Conservation (phyloP, 371 early-diverging fungal species). For the Syncephalis plumigaleata region DNA sequence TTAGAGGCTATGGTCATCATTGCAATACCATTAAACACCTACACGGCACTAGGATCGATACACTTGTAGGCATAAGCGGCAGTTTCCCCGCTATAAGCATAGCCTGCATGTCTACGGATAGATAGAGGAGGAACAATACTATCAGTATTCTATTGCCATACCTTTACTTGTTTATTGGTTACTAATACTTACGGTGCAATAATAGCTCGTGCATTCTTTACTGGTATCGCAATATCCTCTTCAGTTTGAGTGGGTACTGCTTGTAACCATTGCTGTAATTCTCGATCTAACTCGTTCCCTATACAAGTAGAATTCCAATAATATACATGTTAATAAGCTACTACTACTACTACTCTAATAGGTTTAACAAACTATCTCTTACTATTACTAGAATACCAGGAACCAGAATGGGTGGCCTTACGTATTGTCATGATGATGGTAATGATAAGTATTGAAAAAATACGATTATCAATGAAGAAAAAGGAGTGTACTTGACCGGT, state of each 20-base stretch:
- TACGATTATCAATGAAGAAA: too few relatives aligned
- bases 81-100: conserved; percentile 70
- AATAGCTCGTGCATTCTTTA: conserved; percentile 43
- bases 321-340: too few relatives aligned
- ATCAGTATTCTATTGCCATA: background rate
- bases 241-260: conserved; percentile 20
- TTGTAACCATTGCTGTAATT: conserved; percentile 30
- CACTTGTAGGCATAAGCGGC: conserved; percentile 77
- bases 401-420: conserved; percentile 58
- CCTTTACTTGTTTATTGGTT: background rate
- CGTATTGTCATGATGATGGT: background rate
- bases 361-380: too few relatives aligned
- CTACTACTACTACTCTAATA: too few relatives aligned
- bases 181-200: conserved; percentile 55
- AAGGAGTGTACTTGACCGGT: too few relatives aligned
- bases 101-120: conserved; percentile 70
- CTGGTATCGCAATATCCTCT: conserved; percentile 20
- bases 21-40: conserved; percentile 7
- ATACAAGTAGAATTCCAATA: background rate
- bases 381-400: conserved; percentile 54
- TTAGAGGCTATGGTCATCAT: too few relatives aligned
- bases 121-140: conserved; percentile 1
- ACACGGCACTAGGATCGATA: conserved; percentile 39
- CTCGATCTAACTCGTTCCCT: conserved; percentile 13
- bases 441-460: too few relatives aligned